Percentiles rank a stretch among this genome's conserved stretches.
These are phyloP conservation scores for Backusella morwellensis DNA, from an alignment of 192 early-diverging fungal species.

Conservation along the genomic window DNA sequence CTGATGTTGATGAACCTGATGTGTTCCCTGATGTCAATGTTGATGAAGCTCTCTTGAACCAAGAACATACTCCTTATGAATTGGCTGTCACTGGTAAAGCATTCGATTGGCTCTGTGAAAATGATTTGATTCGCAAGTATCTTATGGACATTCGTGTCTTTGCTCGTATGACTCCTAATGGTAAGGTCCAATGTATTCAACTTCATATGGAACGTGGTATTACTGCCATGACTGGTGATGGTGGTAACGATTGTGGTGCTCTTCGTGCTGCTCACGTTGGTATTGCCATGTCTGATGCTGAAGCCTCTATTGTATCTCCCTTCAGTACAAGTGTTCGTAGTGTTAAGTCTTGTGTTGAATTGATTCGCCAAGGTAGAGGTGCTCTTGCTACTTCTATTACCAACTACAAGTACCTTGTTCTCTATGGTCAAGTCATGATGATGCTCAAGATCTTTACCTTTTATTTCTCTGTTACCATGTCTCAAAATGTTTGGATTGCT, in stretches of 20 bases:
- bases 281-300: constrained; percentile 76
- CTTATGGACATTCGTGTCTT: constrained; percentile 72
- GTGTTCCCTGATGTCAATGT: constrained; percentile 35
- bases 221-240: constrained; percentile 85
- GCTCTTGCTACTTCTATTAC: constrained; percentile 70
- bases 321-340: constrained; percentile 68
- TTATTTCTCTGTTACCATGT: constrained; percentile 63
- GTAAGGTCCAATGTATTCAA: constrained; percentile 74
- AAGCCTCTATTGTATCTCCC: constrained; percentile 80
- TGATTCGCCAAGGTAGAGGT: constrained; percentile 66
- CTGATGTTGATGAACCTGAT: constrained; percentile 56
- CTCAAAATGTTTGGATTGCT: constrained; percentile 66
- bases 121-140: constrained; percentile 43
- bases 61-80: constrained; percentile 48
- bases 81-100: constrained; percentile 73
- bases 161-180: constrained; percentile 76
- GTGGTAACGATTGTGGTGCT: constrained; percentile 85
- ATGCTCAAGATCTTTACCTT: constrained; percentile 60
- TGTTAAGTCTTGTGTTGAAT: constrained; percentile 66
- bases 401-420: constrained; percentile 61
- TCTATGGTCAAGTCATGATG: constrained; percentile 68
- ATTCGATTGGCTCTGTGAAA: constrained; percentile 51
- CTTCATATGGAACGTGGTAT: constrained; percentile 74
- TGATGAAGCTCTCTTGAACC: constrained; percentile 28
- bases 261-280: constrained; percentile 80